Conservation (phyloP, 2,329 filamentous ascomycete species). For the Lasiodiplodia theobromae region DNA sequence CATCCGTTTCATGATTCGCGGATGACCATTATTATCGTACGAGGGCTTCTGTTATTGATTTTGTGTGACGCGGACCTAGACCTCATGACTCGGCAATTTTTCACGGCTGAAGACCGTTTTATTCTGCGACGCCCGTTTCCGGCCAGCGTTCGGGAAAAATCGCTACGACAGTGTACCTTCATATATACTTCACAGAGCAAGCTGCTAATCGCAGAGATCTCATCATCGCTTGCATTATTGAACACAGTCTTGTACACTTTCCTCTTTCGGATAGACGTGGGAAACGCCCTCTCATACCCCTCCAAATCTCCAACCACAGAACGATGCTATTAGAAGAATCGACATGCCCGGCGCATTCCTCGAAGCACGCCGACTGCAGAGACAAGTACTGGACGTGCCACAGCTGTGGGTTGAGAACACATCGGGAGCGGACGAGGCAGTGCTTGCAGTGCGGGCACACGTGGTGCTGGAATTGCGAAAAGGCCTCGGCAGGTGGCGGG, state of each 20-base stretch:
- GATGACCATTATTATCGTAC: constrained; percentile 22
- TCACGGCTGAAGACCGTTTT: neutral
- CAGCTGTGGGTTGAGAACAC: constrained; percentile 14
- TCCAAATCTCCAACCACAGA: neutral
- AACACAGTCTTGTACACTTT: neutral
- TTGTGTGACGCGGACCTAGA: constrained; percentile 21
- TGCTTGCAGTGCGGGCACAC: constrained; percentile 21
- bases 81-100: constrained; percentile 10
- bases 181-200: neutral
- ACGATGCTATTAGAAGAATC: neutral
- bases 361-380: constrained; percentile 16
- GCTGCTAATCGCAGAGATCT: neutral
- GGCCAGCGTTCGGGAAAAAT: constrained; percentile 3
- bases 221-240: neutral
- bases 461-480: constrained; percentile 16
- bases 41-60: constrained; percentile 5
- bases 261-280: neutral
- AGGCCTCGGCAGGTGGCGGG: constrained; percentile 10
- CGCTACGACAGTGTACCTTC: neutral
- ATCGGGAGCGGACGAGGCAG: constrained; percentile 17
- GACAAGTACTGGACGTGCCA: constrained; percentile 25
- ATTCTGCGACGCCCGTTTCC: neutral
- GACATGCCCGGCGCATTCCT: neutral
- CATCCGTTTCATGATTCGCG: constrained; percentile 8
- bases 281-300: neutral